A percentile compares a stretch with the other conserved stretches of the same genome.
These are phyloP conservation scores for Tetrapisispora pingtungensis DNA, from an alignment of 805 yeast genomes.

Conservation along the genomic window DNA sequence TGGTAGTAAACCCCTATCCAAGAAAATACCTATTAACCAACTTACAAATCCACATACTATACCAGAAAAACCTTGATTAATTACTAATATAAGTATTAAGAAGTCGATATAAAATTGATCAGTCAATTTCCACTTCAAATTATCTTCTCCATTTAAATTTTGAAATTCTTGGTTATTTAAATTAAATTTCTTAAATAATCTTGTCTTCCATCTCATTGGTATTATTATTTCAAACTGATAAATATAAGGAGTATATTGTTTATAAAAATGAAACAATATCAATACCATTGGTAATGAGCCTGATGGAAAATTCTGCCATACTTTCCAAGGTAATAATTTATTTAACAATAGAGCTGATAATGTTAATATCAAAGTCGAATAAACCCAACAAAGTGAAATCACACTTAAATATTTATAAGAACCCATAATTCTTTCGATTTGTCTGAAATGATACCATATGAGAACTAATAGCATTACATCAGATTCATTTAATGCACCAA, in stretches of 20 bases:
- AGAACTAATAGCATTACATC: constrained; percentile 41
- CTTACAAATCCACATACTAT: constrained; percentile 33
- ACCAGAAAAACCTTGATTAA: constrained; percentile 37
- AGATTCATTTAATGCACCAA: constrained; percentile 48
- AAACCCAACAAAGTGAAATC: constrained; percentile 35
- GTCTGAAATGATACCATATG: constrained; percentile 42
- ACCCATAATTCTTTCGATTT: constrained; percentile 49
- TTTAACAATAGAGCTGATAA: constrained; percentile 27
- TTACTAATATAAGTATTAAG: constrained; percentile 28
- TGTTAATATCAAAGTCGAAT: constrained; percentile 36
- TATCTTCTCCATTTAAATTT: constrained; percentile 9
- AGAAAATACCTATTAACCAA: constrained; percentile 35
- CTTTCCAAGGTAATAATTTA: constrained; percentile 26
- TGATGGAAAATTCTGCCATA: constrained; percentile 33
- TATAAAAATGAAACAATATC: constrained; percentile 33
- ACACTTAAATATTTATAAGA: constrained; percentile 43
- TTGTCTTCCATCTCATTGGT: constrained; percentile 16
- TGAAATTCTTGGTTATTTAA: constrained; percentile 5
- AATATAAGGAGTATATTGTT: constrained; percentile 33
- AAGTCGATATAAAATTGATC: constrained; percentile 29
- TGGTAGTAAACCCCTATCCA: constrained; percentile 36
- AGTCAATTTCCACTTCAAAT: constrained; percentile 18
- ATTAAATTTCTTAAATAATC: not conserved
- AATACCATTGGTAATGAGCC: constrained; percentile 36
- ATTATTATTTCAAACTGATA: constrained; percentile 33